Evolutionary conservation across 129 eudicot genomes (phyloP), one percentile per base, ranked within the genome.

Genomic region (Centaurea solstitialis): DNA sequence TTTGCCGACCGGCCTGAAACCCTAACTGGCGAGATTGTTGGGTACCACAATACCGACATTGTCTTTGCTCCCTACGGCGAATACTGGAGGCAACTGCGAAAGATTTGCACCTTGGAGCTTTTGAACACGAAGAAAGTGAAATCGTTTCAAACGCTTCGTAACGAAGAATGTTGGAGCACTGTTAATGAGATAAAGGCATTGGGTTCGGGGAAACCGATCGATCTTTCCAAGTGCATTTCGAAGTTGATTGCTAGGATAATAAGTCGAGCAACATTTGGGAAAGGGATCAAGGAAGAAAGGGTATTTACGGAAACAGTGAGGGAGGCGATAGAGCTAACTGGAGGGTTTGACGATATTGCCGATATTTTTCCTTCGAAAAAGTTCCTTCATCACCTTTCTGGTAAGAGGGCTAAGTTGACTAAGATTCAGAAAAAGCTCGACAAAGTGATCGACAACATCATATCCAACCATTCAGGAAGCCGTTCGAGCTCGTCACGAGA

Each of bases 61-160:
- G 80, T 28, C 1, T 18, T 62, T 17, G 35, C 79, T 35, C 85
- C 80, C 67, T 74, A 81, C 7, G 85, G 85, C 68, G 80, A 50
- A 73, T 11, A 73, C 18, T 73, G 76, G 83, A 67, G 80, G 43
- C 74, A 84, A n/a, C 9, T 84, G 18, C 72, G 83, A 6, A 84
- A 79, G 45, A 50, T 84, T 20, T 73, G 81, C 65, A 75, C 26
- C 9, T 4, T 80, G 77, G 87, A 84, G 45, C 88, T 85, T 15
- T 59, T 85, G 8, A 78, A 50, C 38, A 18, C 83, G 3, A 83
- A 83, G 22, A 66, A 68, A 7, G 87, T 83, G 68, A 71, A n/a
- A 28, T 70, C 75, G 7, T 83, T 83, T 65, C 2, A 59, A 17
- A 73, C 67, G 12, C 72, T 83, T 9, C 68, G 87, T 24, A 83